Evolutionary conservation across 1,284 basidiomycete species (phyloP), one percentile per base, ranked within the genome.

Genomic region (Rhizoctonia solani): DNA sequence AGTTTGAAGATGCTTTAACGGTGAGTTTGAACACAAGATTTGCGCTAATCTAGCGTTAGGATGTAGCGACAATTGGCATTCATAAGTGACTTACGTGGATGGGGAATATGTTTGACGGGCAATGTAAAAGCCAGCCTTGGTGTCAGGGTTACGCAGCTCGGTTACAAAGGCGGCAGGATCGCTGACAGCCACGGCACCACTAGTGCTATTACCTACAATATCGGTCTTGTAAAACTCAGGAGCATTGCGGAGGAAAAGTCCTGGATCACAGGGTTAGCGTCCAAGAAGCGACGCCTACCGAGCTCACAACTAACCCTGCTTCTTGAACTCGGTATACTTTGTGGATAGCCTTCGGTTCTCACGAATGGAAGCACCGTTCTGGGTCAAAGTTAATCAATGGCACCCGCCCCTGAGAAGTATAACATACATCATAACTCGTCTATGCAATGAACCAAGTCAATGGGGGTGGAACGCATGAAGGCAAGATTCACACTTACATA

Each of bases 171-270:
- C 82, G 2, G 77, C 79, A 1, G 81, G 71, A 46, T 83, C 83
- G 11, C 81, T 82, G n/a, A 85, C 79, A 0, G 76, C 77, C 3
- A 81, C n/a, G n/a, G n/a, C 78, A 5, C 83, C 82, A 3, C 79
- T 83, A 32, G 78, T 82, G 42, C 83, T 81, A 69, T 90, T 83
- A 1, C 84, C 85, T 23, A 91, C 77, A 82, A 85, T 84, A 69
- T 90, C 83, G 0, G 89, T 92, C 77, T 89, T 89, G 75, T 84
- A 83, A 73, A 92, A 89, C 41, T 86, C 85, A 0, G 85, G 86
- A 2, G 88, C 87, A 70, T 85, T 88, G 47, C 89, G 85, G 30
- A 91, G 74, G 79, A 92, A 92, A 1, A 92, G 14, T 4, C 58
- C 58, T 63, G 23, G 11, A 34, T 14, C 1, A 29, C 6, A 53